Conservation (phyloP, 306 rosid species). For the Quercus engelmannii region DNA sequence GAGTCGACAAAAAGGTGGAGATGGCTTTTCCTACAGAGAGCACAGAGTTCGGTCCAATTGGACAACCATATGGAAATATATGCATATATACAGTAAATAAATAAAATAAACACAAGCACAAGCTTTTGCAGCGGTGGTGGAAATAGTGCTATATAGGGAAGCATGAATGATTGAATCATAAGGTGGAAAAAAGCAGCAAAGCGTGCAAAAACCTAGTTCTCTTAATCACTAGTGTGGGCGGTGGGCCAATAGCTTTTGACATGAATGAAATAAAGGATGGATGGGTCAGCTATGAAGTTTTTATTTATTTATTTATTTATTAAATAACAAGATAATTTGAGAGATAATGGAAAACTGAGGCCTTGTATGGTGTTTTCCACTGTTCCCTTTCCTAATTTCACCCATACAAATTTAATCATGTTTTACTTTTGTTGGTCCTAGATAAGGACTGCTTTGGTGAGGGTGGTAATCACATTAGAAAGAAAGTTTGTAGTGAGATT, state of each 20-base stretch:
- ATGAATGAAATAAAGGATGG: background rate
- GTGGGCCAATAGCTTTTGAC: background rate
- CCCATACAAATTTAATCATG: too few relatives aligned
- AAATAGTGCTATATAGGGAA: background rate
- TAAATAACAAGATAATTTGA: too few relatives aligned
- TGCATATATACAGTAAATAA: background rate
- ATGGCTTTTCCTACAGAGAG: background rate
- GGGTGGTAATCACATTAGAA: too few relatives aligned
- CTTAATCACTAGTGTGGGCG: background rate
- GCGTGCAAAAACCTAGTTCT: conserved; percentile 10
- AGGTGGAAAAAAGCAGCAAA: background rate
- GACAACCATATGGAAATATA: background rate
- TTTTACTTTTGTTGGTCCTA: too few relatives aligned
- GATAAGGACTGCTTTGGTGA: too few relatives aligned
- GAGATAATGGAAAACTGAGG: too few relatives aligned
- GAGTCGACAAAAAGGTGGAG: background rate
- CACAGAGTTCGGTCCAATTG: background rate
- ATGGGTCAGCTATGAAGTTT: background rate
- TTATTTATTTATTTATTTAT: too few relatives aligned
- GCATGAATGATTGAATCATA: conserved; percentile 8
- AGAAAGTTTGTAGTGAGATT: too few relatives aligned
- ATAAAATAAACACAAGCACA: background rate
- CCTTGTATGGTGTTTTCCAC: too few relatives aligned
- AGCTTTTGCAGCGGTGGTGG: background rate
- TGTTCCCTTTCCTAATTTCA: too few relatives aligned